Percentiles rank a stretch among this genome's conserved stretches.
These are phyloP conservation scores for Podaxis sp. DNA, from an alignment of 768 basidiomycete genomes.

Conservation along the genomic window DNA sequence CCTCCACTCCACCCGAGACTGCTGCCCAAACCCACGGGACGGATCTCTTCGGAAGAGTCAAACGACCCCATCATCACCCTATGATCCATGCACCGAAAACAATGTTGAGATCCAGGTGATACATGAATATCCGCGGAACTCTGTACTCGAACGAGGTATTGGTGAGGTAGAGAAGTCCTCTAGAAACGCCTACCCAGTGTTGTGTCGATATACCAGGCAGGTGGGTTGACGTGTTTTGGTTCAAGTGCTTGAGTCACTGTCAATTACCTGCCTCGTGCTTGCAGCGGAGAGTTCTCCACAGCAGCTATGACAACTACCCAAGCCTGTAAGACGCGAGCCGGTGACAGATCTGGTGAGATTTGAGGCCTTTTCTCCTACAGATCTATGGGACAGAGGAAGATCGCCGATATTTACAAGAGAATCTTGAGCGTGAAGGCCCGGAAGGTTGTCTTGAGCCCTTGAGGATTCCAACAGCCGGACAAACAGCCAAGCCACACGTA, in stretches of 20 bases:
- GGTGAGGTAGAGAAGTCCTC: background rate
- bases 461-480: background rate
- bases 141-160: background rate
- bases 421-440: background rate
- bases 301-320: background rate
- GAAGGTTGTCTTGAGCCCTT: background rate
- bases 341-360: background rate
- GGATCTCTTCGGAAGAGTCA: constrained; percentile 2
- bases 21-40: constrained; percentile 1
- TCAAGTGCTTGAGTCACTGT: constrained; percentile 2
- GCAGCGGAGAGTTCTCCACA: background rate
- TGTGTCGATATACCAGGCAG: background rate
- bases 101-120: background rate
- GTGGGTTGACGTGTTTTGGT: background rate
- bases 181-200: background rate
- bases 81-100: background rate
- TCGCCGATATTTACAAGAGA: background rate
- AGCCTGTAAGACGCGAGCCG: background rate
- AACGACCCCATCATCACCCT: background rate
- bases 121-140: constrained; percentile 1
- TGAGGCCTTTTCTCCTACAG: background rate
- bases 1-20: background rate
- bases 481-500: background rate
- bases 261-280: background rate
- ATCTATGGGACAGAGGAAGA: background rate